Percentiles rank a stretch among this genome's conserved stretches.
Conservation (phyloP, 2,329 filamentous ascomycete species). For the Aspergillus hortae region DNA sequence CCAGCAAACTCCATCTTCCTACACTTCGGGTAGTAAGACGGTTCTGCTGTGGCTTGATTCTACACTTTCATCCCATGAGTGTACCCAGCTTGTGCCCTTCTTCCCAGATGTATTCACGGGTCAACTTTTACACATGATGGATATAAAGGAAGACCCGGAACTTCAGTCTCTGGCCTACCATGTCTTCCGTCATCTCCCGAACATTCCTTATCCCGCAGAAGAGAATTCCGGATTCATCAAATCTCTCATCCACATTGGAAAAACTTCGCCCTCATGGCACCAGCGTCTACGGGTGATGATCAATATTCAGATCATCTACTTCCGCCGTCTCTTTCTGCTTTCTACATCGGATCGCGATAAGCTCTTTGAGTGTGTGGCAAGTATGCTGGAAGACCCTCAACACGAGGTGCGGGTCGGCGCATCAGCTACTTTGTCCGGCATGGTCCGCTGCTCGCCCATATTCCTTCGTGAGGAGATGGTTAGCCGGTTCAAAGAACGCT, state of each 20-base stretch:
- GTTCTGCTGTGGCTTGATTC: slow-evolving; percentile 92
- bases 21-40: slow-evolving; percentile 95
- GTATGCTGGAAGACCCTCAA: slow-evolving; percentile 88
- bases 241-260: slow-evolving; percentile 82
- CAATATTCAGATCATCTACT: slow-evolving; percentile 98
- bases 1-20: slow-evolving; percentile 88
- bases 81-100: slow-evolving; percentile 83
- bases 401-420: slow-evolving; percentile 92
- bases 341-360: slow-evolving; percentile 68
- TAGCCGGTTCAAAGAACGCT: slow-evolving; percentile 69
- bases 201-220: slow-evolving; percentile 84
- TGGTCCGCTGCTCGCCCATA: slow-evolving; percentile 92
- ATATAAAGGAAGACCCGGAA: slow-evolving; percentile 97
- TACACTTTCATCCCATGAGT: slow-evolving; percentile 87
- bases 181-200: slow-evolving; percentile 93
- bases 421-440: slow-evolving; percentile 88
- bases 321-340: slow-evolving; percentile 89
- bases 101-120: slow-evolving; percentile 88
- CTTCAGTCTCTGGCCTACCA: slow-evolving; percentile 92
- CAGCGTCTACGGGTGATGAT: slow-evolving; percentile 91
- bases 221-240: slow-evolving; percentile 82
- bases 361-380: slow-evolving; percentile 88
- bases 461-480: slow-evolving; percentile 76
- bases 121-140: slow-evolving; percentile 98
- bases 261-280: slow-evolving; percentile 83